Conservation (phyloP, 768 basidiomycete genomes). For the Gelatoporia subvermispora region DNA sequence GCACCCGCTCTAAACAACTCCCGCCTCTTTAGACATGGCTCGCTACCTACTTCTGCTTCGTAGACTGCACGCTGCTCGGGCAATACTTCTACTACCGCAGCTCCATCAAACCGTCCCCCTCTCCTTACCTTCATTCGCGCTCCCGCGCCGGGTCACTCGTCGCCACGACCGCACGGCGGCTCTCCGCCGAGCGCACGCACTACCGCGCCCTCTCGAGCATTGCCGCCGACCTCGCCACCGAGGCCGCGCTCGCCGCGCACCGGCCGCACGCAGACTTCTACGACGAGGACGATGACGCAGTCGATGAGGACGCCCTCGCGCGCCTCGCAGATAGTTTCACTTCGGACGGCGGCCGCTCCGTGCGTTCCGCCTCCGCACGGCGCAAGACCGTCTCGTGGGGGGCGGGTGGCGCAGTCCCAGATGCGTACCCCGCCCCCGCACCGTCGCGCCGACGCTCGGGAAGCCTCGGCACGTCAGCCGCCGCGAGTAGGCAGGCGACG, state of each 20-base stretch:
- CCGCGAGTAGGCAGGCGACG: conserved; percentile 22
- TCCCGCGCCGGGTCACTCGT: conserved; percentile 37
- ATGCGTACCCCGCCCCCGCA: conserved; percentile 13
- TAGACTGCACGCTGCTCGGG: conserved; percentile 69
- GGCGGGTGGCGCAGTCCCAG: conserved; percentile 43
- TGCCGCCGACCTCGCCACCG: conserved; percentile 67
- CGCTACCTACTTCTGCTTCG: conserved; percentile 82
- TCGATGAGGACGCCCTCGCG: conserved; percentile 48
- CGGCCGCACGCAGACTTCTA: conserved; percentile 25
- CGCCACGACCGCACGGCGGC: conserved; percentile 34
- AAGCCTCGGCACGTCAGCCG: conserved; percentile 30
- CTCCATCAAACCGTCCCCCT: conserved; percentile 28
- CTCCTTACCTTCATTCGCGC: conserved; percentile 33
- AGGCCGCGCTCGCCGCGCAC: conserved; percentile 65
- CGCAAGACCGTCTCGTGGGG: conserved; percentile 67
- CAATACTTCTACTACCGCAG: conserved; percentile 81
- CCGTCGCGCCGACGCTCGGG: background rate
- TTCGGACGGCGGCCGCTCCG: conserved; percentile 57
- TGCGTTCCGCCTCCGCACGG: conserved; percentile 27
- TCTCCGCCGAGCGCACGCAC: conserved; percentile 53
- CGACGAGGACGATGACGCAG: conserved; percentile 38
- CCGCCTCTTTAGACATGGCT: conserved; percentile 64
- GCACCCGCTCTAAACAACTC: background rate
- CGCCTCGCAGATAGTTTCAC: conserved; percentile 71
- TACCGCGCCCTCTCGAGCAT: conserved; percentile 67